These are phyloP conservation scores for Gossypium schwendimanii DNA, from an alignment of 441 rosid genomes.

Conservation along the genomic window DNA sequence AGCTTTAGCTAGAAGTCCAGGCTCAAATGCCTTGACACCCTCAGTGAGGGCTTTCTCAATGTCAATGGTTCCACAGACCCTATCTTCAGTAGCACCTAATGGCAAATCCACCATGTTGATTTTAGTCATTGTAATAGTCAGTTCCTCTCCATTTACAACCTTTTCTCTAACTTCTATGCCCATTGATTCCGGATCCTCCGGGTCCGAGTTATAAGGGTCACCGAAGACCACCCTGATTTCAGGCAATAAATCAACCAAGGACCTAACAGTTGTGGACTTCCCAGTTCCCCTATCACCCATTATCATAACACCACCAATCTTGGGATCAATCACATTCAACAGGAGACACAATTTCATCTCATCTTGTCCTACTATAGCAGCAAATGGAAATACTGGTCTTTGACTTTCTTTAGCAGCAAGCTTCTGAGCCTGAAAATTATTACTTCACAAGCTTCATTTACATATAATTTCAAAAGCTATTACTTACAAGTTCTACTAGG, in stretches of 20 bases:
- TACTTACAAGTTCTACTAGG: not conserved
- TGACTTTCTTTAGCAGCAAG: slow-evolving; percentile 54
- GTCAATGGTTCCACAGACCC: slow-evolving; percentile 89
- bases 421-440: slow-evolving; percentile 42
- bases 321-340: slow-evolving; percentile 85
- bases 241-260: slow-evolving; percentile 81
- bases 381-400: slow-evolving; percentile 85
- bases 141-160: slow-evolving; percentile 43
- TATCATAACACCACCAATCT: slow-evolving; percentile 94
- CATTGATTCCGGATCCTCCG: slow-evolving; percentile 82
- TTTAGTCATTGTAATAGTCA: slow-evolving; percentile 36
- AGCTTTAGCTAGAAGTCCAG: slow-evolving; percentile 90
- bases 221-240: slow-evolving; percentile 69
- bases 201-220: slow-evolving; percentile 88
- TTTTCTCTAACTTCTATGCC: slow-evolving; percentile 75
- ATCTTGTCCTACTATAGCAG: slow-evolving; percentile 95
- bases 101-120: slow-evolving; percentile 98
- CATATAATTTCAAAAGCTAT: slow-evolving; percentile 6
- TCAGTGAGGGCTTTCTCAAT: slow-evolving; percentile 92
- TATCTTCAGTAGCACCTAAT: slow-evolving; percentile 88
- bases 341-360: slow-evolving; percentile 93
- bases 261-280: slow-evolving; percentile 81
- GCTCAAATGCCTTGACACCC: slow-evolving; percentile 96
- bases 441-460: slow-evolving; percentile 9
- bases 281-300: slow-evolving; percentile 98